These are phyloP conservation scores for Clonostachys rhizophaga DNA, from an alignment of 2,329 filamentous ascomycete genomes.

Conservation along the genomic window DNA sequence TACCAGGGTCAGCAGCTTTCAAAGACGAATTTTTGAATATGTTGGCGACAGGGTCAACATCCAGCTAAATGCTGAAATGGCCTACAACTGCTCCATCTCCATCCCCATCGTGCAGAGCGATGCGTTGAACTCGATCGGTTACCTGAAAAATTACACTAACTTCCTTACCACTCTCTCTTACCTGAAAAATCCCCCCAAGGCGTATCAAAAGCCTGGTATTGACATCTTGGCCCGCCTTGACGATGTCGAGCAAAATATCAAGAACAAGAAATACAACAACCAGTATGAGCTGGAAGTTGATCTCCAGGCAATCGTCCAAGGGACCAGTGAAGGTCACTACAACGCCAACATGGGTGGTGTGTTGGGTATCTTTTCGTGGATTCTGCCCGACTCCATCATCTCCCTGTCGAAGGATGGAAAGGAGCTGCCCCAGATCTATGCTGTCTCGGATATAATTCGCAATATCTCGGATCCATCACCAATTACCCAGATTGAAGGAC, in stretches of 20 bases:
- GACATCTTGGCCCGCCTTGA: slow-evolving; percentile 42
- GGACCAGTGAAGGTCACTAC: slow-evolving; percentile 63
- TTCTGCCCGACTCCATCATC: slow-evolving; percentile 29
- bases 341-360: slow-evolving; percentile 45
- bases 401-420: slow-evolving; percentile 15
- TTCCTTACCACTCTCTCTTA: slow-evolving; percentile 44
- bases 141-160: slow-evolving; percentile 33
- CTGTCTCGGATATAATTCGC: no score
- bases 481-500: no score
- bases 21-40: no score
- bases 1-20: no score
- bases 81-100: slow-evolving; percentile 28
- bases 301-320: slow-evolving; percentile 43
- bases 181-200: slow-evolving; percentile 44
- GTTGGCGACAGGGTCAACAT: no score
- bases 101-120: slow-evolving; percentile 28
- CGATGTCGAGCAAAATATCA: slow-evolving; percentile 34
- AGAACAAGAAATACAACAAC: slow-evolving; percentile 34
- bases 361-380: slow-evolving; percentile 8
- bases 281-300: slow-evolving; percentile 52
- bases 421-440: slow-evolving; percentile 10
- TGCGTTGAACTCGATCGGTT: slow-evolving; percentile 26
- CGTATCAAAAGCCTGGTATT: slow-evolving; percentile 40
- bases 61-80: slow-evolving; percentile 5
- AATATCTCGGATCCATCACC: no score